Evolutionary conservation across 129 eudicot genomes (phyloP).

Genomic region (Centaurea solstitialis): DNA sequence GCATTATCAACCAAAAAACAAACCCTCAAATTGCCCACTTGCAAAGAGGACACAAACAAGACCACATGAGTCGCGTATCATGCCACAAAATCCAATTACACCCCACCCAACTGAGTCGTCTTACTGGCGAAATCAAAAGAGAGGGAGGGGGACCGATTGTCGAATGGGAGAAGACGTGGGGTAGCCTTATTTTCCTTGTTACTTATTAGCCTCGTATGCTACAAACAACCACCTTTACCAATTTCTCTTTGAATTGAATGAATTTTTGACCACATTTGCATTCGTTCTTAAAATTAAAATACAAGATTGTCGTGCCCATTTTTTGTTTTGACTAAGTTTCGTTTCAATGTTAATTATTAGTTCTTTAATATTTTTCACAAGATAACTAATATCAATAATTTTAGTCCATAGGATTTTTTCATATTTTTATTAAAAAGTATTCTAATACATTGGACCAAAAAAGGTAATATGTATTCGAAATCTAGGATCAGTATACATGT

Average conservation of each 20-base stretch:
- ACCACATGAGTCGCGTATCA: constrained; percentile 11
- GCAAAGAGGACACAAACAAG: constrained; percentile 16
- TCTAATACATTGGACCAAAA: not conserved
- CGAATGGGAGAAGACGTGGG: not conserved
- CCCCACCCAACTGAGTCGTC: not conserved
- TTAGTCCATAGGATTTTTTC: not conserved
- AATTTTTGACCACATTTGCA: not conserved
- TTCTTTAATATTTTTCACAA: not conserved
- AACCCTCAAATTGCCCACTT: constrained; percentile 16
- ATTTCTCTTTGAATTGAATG: too few relatives aligned
- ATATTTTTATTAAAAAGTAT: not conserved
- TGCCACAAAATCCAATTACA: not conserved
- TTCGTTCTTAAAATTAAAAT: not conserved
- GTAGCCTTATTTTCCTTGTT: not conserved
- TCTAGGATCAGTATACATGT: not conserved
- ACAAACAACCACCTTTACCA: constrained; percentile 11
- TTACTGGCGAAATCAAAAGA: not conserved
- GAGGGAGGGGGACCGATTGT: constrained; percentile 10
- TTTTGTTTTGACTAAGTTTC: not conserved
- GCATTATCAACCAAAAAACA: constrained; percentile 10
- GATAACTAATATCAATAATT: not conserved
- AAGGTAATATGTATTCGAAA: not conserved
- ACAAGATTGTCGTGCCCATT: not conserved
- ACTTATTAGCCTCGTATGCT: not conserved
- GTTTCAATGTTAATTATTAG: not conserved